Evolutionary conservation across 257 asterid species (phyloP).

Genomic region (Solanum neorickii): DNA sequence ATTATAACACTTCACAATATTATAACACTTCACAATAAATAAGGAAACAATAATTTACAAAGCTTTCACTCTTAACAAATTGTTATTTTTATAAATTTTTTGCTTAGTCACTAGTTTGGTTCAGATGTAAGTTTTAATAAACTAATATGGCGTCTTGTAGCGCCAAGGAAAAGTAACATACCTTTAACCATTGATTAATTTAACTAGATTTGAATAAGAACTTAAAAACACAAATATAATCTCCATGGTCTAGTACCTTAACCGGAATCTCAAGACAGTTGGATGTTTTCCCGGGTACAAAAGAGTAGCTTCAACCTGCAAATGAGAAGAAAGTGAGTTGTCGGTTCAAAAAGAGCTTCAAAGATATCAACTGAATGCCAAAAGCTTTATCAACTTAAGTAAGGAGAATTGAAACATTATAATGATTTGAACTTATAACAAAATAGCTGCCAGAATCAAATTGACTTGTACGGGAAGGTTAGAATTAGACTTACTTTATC

Average conservation of each 20-base stretch:
- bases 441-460: background rate
- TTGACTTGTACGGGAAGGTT: background rate
- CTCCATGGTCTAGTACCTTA: constrained; percentile 38
- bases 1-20: background rate
- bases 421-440: background rate
- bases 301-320: constrained; percentile 87
- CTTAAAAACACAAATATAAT: background rate
- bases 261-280: constrained; percentile 71
- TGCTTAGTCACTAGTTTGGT: background rate
- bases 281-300: constrained; percentile 82
- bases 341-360: background rate
- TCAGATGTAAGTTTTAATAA: background rate
- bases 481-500: constrained; percentile 51
- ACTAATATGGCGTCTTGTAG: background rate
- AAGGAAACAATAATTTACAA: background rate
- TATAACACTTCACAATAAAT: background rate
- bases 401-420: background rate
- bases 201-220: background rate
- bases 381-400: background rate
- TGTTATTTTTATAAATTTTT: background rate
- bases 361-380: background rate
- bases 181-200: background rate
- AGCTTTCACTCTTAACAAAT: background rate
- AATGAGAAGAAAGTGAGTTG: background rate
- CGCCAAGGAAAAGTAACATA: background rate